Conservation (phyloP, 768 basidiomycete species). For the Neoboletus brunneissimus region DNA sequence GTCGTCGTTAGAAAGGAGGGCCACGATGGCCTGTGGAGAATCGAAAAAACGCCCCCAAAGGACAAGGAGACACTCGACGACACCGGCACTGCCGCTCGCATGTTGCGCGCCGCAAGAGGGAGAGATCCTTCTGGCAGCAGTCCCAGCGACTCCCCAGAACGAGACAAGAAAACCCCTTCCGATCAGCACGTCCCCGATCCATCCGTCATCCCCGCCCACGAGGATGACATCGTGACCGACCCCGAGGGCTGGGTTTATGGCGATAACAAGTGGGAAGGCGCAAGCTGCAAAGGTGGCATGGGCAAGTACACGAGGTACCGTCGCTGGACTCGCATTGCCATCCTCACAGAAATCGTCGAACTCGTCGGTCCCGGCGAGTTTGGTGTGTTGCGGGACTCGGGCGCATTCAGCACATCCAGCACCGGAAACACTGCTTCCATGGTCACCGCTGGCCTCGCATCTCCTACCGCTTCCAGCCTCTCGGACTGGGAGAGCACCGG, state of each 20-base stretch:
- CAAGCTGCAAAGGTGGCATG: conserved; percentile 73
- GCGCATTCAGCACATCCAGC: conserved; percentile 16
- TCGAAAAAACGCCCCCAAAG: conserved; percentile 61
- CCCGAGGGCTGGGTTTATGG: conserved; percentile 90
- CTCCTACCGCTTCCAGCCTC: conserved; percentile 29
- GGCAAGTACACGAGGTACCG: conserved; percentile 90
- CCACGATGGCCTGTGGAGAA: conserved; percentile 46
- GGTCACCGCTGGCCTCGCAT: conserved; percentile 22
- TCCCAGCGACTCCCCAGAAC: conserved; percentile 22
- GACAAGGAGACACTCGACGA: conserved; percentile 44
- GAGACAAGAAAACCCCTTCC: conserved; percentile 17
- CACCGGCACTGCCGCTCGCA: conserved; percentile 36
- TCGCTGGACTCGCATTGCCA: conserved; percentile 83
- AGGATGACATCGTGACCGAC: conserved; percentile 67
- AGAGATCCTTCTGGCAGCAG: conserved; percentile 30
- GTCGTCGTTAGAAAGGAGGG: conserved; percentile 63
- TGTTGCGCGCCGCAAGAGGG: conserved; percentile 55
- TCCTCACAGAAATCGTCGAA: conserved; percentile 71
- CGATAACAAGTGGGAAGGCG: conserved; percentile 92
- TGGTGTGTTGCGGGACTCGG: conserved; percentile 29
- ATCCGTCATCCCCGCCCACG: conserved; percentile 33
- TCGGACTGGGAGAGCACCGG: conserved; percentile 32
- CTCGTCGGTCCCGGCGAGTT: conserved; percentile 40
- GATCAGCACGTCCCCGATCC: conserved; percentile 30
- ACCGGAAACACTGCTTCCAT: conserved; percentile 21